A percentile compares a stretch with the other conserved stretches of the same genome.
Evolutionary conservation across 2,329 filamentous ascomycete species (phyloP).

Genomic region (Fusarium redolens): DNA sequence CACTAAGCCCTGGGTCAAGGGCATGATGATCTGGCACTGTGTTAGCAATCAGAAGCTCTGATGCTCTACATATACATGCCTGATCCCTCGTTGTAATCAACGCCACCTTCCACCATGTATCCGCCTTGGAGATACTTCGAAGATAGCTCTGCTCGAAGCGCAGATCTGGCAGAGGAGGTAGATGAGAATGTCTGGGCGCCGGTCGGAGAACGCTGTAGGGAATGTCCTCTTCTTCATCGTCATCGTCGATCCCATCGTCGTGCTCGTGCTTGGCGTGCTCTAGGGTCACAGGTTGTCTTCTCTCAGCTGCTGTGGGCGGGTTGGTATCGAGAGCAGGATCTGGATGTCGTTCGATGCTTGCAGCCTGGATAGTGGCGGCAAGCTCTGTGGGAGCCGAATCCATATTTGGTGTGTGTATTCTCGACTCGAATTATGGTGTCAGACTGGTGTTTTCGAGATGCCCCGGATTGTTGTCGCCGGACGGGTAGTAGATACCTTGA

Average conservation of each 20-base stretch:
- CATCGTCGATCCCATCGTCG: conserved; percentile 53
- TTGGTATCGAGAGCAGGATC: conserved; percentile 81
- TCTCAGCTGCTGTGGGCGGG: conserved; percentile 79
- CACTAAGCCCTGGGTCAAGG: conserved; percentile 86
- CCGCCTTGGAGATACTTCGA: conserved; percentile 83
- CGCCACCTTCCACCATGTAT: conserved; percentile 81
- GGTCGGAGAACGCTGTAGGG: conserved; percentile 73
- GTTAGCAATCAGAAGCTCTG: not conserved
- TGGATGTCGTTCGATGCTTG: conserved; percentile 78
- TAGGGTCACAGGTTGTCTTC: conserved; percentile 54
- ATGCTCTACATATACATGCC: conserved; percentile 58
- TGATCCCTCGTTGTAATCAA: conserved; percentile 92
- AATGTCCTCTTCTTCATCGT: conserved; percentile 69
- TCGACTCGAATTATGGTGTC: not conserved
- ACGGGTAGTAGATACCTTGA: not conserved
- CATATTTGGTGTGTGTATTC: conserved; percentile 53
- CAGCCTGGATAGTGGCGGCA: conserved; percentile 83
- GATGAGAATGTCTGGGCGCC: conserved; percentile 57
- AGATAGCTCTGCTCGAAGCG: conserved; percentile 99
- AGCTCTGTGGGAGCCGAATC: conserved; percentile 72
- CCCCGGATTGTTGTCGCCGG: not conserved
- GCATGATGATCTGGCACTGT: conserved; percentile 76
- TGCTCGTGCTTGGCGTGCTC: conserved; percentile 34
- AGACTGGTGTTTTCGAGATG: not conserved
- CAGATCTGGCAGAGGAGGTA: conserved; percentile 83